Conservation (phyloP, 495 filamentous ascomycete species). For the Penicillium riverlandense region DNA sequence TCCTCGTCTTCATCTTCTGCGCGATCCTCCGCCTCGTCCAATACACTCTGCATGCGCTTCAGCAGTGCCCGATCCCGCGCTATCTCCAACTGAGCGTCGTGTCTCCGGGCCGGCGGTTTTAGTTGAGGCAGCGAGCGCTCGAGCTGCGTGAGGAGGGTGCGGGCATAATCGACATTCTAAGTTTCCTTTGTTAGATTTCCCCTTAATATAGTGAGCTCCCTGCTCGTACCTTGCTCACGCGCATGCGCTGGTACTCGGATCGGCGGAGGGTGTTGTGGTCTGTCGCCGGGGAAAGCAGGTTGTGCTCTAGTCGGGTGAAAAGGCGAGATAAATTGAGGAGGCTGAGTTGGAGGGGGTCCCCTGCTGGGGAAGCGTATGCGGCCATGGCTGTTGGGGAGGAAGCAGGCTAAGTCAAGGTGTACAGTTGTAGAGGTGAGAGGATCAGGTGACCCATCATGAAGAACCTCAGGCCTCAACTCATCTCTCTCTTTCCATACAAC, state of each 20-base stretch:
- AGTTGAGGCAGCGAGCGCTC: conserved; percentile 64
- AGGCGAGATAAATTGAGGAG: conserved; percentile 62
- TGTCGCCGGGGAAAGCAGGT: conserved; percentile 58
- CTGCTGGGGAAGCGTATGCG: conserved; percentile 14
- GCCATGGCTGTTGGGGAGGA: conserved; percentile 15
- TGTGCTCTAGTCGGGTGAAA: conserved; percentile 66
- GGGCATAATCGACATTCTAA: conserved; percentile 77
- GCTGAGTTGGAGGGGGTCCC: conserved; percentile 28
- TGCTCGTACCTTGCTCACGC: conserved; percentile 34
- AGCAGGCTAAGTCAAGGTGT: too few relatives aligned
- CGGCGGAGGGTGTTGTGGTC: conserved; percentile 51
- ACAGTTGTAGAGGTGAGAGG: too few relatives aligned
- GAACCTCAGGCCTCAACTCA: too few relatives aligned
- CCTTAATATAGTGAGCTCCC: neutral
- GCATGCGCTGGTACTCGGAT: conserved; percentile 65
- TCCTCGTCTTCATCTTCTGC: conserved; percentile 19
- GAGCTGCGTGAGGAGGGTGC: conserved; percentile 63
- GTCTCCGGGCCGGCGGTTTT: conserved; percentile 57
- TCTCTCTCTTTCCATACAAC: too few relatives aligned
- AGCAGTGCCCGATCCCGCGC: conserved; percentile 53
- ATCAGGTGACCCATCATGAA: too few relatives aligned
- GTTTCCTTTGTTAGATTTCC: neutral
- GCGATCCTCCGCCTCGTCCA: conserved; percentile 19
- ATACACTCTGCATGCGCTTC: conserved; percentile 56
- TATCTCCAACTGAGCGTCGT: conserved; percentile 62